Base-by-base conservation (phyloP, 202 grass and related monocot genomes). In the Zizania palustris region DNA sequence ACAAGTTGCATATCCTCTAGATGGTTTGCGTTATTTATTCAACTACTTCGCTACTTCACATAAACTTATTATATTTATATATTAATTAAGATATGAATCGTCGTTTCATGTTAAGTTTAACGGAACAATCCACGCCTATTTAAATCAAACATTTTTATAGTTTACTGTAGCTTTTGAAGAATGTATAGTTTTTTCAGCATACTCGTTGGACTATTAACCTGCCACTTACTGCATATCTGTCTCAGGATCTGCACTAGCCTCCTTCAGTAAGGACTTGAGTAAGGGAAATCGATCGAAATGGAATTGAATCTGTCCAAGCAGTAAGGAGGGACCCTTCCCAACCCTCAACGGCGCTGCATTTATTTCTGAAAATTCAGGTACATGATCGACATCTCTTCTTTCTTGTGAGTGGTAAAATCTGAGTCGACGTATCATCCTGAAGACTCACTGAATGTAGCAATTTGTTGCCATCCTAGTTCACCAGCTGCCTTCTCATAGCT, bases 331-430 rank as follows among this genome's bases (percentile, higher is more conserved):
- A 14, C 76, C 59, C 73, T 59, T 49, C 40, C 63, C 75, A 84
- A 64, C 85, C 7, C 33, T 83, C 85, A 80, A 34, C 85, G 40
- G 40, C 34, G 3, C 56, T n/a, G 69, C 86, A 88, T 84, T 88
- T 65, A 88, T 28, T 75, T 33, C 55, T 57, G 63, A 63, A 75
- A 63, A 75, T 60, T 84, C 21, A 58, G 53, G 34, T 56, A 20
- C 56, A 39, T 63, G 18, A 42, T 15, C 51, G 7, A 9, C 28
- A 7, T n/a, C 8, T 15, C 45, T 16, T 70, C 45, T 45, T 38
- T 28, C 46, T 14, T 28, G 28, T 28, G 28, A 28, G 18, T 22
- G 10, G 77, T 80, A 15, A 71, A 50, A 80, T 75, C 45, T 75
- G 40, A 13, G n/a, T 9, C 14, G 28, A 0, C 28, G 58, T 49